A percentile compares a stretch with the other conserved stretches of the same genome.
Conservation (phyloP, 2,329 filamentous ascomycete genomes). For the Fusarium palustre region DNA sequence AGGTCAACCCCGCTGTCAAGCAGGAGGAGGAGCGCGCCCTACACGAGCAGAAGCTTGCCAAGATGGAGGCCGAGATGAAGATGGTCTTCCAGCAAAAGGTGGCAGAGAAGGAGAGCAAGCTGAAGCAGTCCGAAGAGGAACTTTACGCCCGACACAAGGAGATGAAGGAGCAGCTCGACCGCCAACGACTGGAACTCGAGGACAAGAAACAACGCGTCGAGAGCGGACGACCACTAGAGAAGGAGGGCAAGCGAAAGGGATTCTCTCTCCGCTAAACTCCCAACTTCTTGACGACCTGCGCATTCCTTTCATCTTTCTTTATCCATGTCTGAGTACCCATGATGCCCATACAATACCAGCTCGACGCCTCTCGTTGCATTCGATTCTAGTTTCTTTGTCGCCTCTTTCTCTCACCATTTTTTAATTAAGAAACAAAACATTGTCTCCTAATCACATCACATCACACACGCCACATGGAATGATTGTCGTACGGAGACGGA, state of each 20-base stretch:
- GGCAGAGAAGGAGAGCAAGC: conserved; percentile 98
- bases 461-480: conserved; percentile 50
- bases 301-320: conserved; percentile 54
- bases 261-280: conserved; percentile 91
- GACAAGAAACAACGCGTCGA: conserved; percentile 98
- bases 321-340: conserved; percentile 69
- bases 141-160: conserved; percentile 97
- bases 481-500: conserved; percentile 50
- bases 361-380: conserved; percentile 65
- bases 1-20: conserved; percentile 99
- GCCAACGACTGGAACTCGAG: conserved; percentile 93
- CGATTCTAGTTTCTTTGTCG: conserved; percentile 56
- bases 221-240: conserved; percentile 93
- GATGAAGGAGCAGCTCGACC: conserved; percentile 99
- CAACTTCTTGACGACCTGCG: conserved; percentile 39
- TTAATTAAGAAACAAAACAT: conserved; percentile 54
- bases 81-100: conserved; percentile 99
- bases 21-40: conserved; percentile 98
- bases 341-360: conserved; percentile 71
- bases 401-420: conserved; percentile 53
- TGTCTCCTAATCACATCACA: conserved; percentile 50
- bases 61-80: conserved; percentile 99
- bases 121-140: conserved; percentile 99
- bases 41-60: conserved; percentile 99
- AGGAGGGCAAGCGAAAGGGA: conserved; percentile 98